Conservation (phyloP, 2,329 filamentous ascomycete genomes). For the Fusarium buharicum region DNA sequence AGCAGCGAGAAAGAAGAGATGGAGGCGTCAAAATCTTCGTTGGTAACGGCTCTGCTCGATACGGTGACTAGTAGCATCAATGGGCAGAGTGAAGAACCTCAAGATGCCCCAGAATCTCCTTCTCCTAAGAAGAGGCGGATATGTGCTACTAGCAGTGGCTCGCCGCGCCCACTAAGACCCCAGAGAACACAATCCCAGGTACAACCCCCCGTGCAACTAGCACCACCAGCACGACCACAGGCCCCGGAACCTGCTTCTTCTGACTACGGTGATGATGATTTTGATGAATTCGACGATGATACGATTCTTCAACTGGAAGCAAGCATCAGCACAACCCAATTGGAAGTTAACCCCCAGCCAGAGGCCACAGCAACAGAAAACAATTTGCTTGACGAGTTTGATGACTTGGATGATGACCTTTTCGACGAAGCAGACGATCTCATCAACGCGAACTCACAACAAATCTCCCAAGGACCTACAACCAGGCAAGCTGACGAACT, state of each 20-base stretch:
- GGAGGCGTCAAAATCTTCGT: conserved; percentile 64
- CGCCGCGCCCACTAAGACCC: conserved; percentile 37
- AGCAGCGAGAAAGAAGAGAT: conserved; percentile 53
- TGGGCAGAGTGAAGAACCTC: conserved; percentile 51
- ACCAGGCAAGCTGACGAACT: conserved; percentile 10
- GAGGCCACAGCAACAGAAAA: background rate
- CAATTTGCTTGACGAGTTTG: conserved; percentile 65
- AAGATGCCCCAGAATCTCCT: conserved; percentile 53
- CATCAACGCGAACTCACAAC: conserved; percentile 38
- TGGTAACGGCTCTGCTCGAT: conserved; percentile 72
- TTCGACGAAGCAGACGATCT: conserved; percentile 59
- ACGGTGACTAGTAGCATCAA: conserved; percentile 68
- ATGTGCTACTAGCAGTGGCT: conserved; percentile 35
- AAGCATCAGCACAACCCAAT: conserved; percentile 50
- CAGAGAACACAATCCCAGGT: conserved; percentile 16
- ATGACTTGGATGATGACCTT: conserved; percentile 71
- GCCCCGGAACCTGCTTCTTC: conserved; percentile 46
- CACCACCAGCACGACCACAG: background rate
- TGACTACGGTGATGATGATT: conserved; percentile 66
- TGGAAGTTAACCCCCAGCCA: conserved; percentile 26
- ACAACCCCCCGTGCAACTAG: background rate
- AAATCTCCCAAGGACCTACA: conserved; percentile 20
- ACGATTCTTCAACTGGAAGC: conserved; percentile 65
- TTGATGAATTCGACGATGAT: conserved; percentile 71
- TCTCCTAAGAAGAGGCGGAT: conserved; percentile 56